These are phyloP conservation scores for Malus hybrid DNA, from an alignment of 331 rosid genomes.

Conservation along the genomic window DNA sequence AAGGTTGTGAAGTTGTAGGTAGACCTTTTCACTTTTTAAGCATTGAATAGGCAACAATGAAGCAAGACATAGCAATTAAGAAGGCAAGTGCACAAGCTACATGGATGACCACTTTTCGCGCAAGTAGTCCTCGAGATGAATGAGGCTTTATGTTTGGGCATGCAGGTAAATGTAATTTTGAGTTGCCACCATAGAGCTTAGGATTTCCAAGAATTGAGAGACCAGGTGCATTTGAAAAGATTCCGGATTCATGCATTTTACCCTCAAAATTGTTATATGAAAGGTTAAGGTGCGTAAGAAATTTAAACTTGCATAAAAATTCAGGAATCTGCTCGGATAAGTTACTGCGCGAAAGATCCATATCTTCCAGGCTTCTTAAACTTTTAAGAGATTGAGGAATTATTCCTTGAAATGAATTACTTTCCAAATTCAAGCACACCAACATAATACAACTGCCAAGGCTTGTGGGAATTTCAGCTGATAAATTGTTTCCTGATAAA, in stretches of 20 bases:
- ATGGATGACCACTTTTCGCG: background rate
- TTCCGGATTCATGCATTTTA: too few relatives aligned
- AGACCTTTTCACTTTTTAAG: background rate
- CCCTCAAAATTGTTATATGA: background rate
- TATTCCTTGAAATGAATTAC: slow-evolving; percentile 16
- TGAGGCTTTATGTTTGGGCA: background rate
- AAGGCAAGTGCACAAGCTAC: background rate
- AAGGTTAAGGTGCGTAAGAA: slow-evolving; percentile 22
- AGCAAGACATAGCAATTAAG: background rate
- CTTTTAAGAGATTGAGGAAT: slow-evolving; percentile 11
- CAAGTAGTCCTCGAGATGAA: background rate
- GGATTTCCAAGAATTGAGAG: background rate
- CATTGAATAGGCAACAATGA: background rate
- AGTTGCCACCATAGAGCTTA: background rate
- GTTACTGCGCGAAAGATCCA: background rate
- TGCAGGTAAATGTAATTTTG: background rate
- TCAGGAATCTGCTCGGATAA: background rate
- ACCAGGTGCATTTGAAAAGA: background rate
- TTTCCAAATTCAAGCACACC: background rate
- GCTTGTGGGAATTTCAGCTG: background rate
- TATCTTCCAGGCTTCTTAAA: background rate
- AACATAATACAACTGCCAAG: background rate
- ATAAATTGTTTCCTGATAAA: background rate
- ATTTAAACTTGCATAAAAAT: background rate
- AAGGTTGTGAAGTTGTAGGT: background rate